These are phyloP conservation scores for Coemansia asiatica DNA, from an alignment of 192 early-diverging fungal species.

Conservation along the genomic window DNA sequence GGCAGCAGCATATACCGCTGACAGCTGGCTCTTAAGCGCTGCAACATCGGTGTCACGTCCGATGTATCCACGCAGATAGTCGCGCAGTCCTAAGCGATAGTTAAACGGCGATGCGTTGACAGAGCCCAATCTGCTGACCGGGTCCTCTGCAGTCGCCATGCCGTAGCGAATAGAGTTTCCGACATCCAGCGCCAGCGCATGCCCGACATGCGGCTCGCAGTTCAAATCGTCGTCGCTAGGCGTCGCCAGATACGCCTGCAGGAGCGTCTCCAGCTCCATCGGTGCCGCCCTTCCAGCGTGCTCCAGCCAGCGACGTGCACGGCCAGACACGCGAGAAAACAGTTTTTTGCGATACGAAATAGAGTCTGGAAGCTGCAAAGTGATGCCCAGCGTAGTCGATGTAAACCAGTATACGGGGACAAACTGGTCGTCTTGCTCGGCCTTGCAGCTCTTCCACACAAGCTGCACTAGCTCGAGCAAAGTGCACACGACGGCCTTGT, in stretches of 20 bases:
- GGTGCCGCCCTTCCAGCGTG: conserved; percentile 63
- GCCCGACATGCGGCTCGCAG: conserved; percentile 67
- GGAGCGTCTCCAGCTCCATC: conserved; percentile 66
- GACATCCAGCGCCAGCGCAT: conserved; percentile 67
- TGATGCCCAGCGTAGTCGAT: conserved; percentile 61
- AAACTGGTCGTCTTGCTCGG: conserved; percentile 77
- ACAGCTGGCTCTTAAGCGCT: conserved; percentile 35
- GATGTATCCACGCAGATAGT: conserved; percentile 39
- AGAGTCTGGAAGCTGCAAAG: conserved; percentile 71
- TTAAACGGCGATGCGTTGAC: conserved; percentile 46
- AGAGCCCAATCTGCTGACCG: conserved; percentile 11
- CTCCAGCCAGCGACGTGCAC: conserved; percentile 68
- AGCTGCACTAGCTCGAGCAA: conserved; percentile 84
- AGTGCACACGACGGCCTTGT: conserved; percentile 64
- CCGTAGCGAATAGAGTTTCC: conserved; percentile 42
- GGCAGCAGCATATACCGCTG: conserved; percentile 26
- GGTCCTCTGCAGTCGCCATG: conserved; percentile 10
- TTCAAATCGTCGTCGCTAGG: conserved; percentile 60
- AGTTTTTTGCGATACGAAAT: conserved; percentile 70
- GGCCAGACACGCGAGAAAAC: conserved; percentile 59
- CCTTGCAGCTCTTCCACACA: conserved; percentile 75
- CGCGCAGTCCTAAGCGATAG: conserved; percentile 37
- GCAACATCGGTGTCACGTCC: conserved; percentile 24
- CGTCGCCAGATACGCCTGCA: conserved; percentile 69
- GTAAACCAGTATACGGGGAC: conserved; percentile 71